These are phyloP conservation scores for Fusarium circinatum DNA, from an alignment of 2,329 filamentous ascomycete species.

Conservation along the genomic window DNA sequence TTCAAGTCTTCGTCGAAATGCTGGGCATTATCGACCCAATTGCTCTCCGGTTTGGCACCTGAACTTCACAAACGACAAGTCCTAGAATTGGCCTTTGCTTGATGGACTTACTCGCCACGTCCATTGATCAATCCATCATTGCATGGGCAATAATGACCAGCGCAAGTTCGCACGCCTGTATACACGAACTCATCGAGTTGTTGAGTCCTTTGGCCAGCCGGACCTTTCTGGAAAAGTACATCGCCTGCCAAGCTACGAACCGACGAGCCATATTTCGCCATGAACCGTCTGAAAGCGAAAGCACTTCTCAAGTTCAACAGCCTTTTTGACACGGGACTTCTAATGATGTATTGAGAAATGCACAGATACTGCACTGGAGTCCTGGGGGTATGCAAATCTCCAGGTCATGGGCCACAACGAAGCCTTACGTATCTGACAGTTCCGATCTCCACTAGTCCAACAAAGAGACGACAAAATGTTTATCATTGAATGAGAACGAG, in stretches of 20 bases:
- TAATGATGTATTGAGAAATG: rapidly evolving
- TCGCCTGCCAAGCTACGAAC: background rate
- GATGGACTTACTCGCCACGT: background rate
- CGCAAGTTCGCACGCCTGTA: background rate
- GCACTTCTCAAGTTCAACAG: background rate
- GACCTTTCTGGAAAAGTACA: too few species aligned
- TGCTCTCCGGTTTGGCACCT: background rate
- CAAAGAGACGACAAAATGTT: background rate
- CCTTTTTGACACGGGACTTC: too few species aligned
- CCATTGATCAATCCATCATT: background rate
- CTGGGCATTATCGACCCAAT: too few species aligned
- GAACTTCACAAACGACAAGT: background rate
- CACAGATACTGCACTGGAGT: background rate
- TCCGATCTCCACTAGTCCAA: background rate
- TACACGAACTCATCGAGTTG: background rate
- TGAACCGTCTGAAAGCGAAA: background rate
- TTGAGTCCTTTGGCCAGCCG: background rate
- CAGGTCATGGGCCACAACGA: background rate
- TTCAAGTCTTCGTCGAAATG: rapidly evolving
- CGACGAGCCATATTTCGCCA: background rate
- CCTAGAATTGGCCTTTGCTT: background rate
- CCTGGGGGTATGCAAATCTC: background rate
- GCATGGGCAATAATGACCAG: background rate
- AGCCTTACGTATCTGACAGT: background rate
- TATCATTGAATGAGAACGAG: background rate